Base-by-base conservation (phyloP, 139 green algal species). In the Chlorella sp. region DNA sequence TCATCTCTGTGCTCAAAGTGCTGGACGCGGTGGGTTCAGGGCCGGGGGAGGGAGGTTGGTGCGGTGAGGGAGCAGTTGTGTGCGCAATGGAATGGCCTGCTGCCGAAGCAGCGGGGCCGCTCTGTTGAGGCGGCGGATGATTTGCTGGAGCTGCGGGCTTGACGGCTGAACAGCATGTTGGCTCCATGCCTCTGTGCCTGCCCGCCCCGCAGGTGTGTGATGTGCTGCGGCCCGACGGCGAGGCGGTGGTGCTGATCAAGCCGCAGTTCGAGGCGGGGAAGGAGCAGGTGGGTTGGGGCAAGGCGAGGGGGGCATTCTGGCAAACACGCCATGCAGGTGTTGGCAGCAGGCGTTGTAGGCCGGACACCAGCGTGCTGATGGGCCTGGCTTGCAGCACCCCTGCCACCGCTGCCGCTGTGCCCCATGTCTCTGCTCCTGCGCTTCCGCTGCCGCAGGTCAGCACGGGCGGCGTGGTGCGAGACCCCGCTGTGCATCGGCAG, bases 251-350 rank as follows among this genome's bases (percentile, higher is more conserved):
- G 55, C 94, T 99, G 18, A 96, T 99, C 80, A 99, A 99, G 88
- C 97, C 97, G 2, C 97, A 99, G 90, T 99, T 99, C 86, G 97
- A 99, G 90, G 97, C 96, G n/a, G 91, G 94, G 9, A 88, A 87
- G 1, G 74, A 69, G 34, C 65, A 94, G 81, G 91, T 92, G 41
- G 47, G 41, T 62, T n/a, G n/a, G n/a, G n/a, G n/a, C n/a, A n/a
- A n/a, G n/a, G n/a, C n/a, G n/a, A n/a, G n/a, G n/a, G n/a, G n/a
- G n/a, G n/a, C n/a, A n/a, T n/a, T n/a, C n/a, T n/a, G n/a, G n/a
- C n/a, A n/a, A n/a, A n/a, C n/a, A n/a, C n/a, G n/a, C n/a, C n/a
- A n/a, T n/a, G n/a, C n/a, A n/a, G n/a, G n/a, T n/a, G n/a, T n/a
- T n/a, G n/a, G n/a, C n/a, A n/a, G n/a, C n/a, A n/a, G n/a, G n/a